phyloP scores from a whole-genome alignment of 345 rosid species.

The Noccaea bulbosa region DNA sequence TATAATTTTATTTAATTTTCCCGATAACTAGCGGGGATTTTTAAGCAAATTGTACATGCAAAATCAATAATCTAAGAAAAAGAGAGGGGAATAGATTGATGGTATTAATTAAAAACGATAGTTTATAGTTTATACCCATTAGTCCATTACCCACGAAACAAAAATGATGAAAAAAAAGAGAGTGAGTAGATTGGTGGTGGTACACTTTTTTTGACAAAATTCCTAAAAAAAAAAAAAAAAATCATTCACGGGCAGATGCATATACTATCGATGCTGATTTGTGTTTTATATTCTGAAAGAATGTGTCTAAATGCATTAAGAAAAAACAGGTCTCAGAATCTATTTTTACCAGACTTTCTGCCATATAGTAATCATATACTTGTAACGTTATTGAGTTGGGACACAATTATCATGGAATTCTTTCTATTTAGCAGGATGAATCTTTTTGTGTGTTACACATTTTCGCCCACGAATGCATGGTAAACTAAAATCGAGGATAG shows the following conservation, averaged over 20 bases:
- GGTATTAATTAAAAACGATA: background rate
- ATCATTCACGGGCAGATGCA: background rate
- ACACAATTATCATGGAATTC: background rate
- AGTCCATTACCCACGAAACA: too few species aligned
- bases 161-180: background rate
- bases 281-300: too few species aligned
- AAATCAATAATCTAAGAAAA: too few species aligned
- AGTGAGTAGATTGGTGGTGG: background rate
- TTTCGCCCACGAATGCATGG: background rate
- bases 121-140: background rate
- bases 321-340: background rate
- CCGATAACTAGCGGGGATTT: too few species aligned
- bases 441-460: background rate
- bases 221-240: background rate
- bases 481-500: background rate
- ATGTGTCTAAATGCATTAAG: background rate
- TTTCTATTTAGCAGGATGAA: background rate
- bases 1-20: too few species aligned
- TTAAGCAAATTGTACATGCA: too few species aligned
- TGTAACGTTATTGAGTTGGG: background rate
- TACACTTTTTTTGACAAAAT: background rate
- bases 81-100: too few species aligned
- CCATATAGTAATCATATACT: background rate
- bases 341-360: background rate
- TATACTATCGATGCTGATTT: background rate